Percentiles rank a stretch among this genome's conserved stretches.
These are phyloP conservation scores for Cladosporium sp. DNA, from an alignment of 2,329 filamentous ascomycete species.

Conservation along the genomic window DNA sequence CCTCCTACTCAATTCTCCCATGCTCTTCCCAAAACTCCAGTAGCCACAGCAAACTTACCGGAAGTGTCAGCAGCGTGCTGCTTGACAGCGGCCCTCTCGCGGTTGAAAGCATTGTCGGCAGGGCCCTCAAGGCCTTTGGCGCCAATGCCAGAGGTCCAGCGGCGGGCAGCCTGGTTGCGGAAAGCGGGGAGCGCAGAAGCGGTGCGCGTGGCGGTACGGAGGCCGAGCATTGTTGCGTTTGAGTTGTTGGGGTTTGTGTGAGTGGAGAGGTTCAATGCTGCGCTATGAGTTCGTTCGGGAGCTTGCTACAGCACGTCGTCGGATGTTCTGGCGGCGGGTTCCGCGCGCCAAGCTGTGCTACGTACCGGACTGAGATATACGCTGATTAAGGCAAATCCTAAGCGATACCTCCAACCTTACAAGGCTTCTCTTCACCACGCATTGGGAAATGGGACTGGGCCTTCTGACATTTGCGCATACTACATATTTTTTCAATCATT, in stretches of 20 bases:
- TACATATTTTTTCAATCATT: no score
- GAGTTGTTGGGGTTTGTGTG: conserved; percentile 12
- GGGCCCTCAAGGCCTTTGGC: conserved; percentile 46
- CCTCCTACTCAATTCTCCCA: not conserved
- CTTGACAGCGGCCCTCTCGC: conserved; percentile 85
- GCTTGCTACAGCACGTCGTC: not conserved
- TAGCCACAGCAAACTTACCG: conserved; percentile 53
- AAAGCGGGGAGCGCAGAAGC: conserved; percentile 11
- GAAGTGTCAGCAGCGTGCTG: conserved; percentile 80
- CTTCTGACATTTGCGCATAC: no score
- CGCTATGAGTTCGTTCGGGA: no score
- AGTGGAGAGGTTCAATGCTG: conserved; percentile 2
- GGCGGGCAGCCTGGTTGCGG: conserved; percentile 9
- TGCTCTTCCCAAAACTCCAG: not conserved
- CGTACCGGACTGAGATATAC: no score
- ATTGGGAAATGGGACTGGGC: no score
- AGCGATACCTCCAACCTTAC: no score
- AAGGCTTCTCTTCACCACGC: no score
- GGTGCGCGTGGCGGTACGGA: conserved; percentile 12
- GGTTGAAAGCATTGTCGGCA: conserved; percentile 86
- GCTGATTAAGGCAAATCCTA: no score
- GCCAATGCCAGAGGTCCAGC: conserved; percentile 16
- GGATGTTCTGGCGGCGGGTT: not conserved
- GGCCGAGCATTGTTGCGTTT: conserved; percentile 12
- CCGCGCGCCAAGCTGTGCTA: not conserved